These are phyloP conservation scores for Penicillium psychrosexuale DNA, from an alignment of 2,329 filamentous ascomycete genomes.

Conservation along the genomic window DNA sequence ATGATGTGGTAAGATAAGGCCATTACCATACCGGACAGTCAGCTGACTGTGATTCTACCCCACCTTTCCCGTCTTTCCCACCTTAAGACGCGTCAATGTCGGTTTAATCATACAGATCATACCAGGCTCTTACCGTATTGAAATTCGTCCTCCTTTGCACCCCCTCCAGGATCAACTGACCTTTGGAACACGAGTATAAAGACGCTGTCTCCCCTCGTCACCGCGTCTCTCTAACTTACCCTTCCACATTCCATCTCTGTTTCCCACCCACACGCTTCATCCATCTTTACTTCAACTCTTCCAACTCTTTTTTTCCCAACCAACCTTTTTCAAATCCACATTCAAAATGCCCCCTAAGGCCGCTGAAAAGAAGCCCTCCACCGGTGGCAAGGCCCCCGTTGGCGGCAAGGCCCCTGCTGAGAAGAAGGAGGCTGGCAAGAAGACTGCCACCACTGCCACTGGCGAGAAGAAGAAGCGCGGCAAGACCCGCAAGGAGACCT, in stretches of 20 bases:
- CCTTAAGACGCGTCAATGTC: conserved; percentile 23
- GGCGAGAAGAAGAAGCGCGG: conserved; percentile 99
- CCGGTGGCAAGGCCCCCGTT: conserved; percentile 86
- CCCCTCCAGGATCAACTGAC: conserved; percentile 45
- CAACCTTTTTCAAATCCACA: conserved; percentile 22
- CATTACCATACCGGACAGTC: conserved; percentile 21
- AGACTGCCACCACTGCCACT: conserved; percentile 77
- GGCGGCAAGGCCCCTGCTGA: conserved; percentile 75
- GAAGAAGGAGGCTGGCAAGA: conserved; percentile 99
- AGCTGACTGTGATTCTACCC: conserved; percentile 19
- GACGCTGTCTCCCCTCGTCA: conserved; percentile 41
- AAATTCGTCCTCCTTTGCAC: conserved; percentile 46
- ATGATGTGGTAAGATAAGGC: conserved; percentile 26
- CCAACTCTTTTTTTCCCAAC: conserved; percentile 25
- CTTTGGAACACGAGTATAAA: conserved; percentile 46
- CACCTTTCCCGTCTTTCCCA: conserved; percentile 7
- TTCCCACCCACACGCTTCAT: conserved; percentile 33
- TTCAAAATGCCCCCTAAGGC: conserved; percentile 94
- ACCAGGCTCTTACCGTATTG: conserved; percentile 42
- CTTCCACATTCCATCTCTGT: conserved; percentile 36
- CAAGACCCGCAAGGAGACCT: conserved; percentile 99
- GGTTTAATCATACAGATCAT: conserved; percentile 49
- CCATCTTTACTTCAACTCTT: conserved; percentile 23
- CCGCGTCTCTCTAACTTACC: conserved; percentile 38
- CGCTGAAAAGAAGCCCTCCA: conserved; percentile 95